Percentiles rank a stretch among this genome's conserved stretches.
These are phyloP conservation scores for Sequoia sempervirens DNA, from an alignment of 75 land plant genomes.

Conservation along the genomic window DNA sequence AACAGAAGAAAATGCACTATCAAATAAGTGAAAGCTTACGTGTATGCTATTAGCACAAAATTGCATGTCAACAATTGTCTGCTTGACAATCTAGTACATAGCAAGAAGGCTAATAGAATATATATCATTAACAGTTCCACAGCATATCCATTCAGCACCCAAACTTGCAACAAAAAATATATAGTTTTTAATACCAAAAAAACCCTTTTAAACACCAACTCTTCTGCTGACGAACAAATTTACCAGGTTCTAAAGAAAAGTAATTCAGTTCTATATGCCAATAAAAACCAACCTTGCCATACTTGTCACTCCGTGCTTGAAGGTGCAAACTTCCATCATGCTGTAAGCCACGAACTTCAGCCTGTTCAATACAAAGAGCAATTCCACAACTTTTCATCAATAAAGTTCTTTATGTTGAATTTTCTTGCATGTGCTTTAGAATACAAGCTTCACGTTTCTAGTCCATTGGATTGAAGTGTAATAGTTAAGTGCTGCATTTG, in stretches of 20 bases:
- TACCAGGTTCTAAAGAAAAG: background rate
- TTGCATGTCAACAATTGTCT: background rate
- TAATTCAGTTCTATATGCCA: background rate
- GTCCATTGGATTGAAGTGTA: too few relatives aligned
- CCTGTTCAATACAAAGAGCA: slow-evolving; percentile 35
- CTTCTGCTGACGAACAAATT: background rate
- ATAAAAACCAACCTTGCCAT: slow-evolving; percentile 73
- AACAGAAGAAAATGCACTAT: background rate
- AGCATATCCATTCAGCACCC: background rate
- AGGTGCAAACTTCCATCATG: slow-evolving; percentile 91
- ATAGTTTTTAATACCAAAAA: background rate
- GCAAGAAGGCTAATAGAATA: background rate
- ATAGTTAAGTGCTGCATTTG: too few relatives aligned
- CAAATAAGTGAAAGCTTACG: background rate
- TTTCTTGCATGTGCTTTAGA: slow-evolving; percentile 3
- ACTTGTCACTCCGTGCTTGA: slow-evolving; percentile 93
- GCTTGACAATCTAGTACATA: background rate
- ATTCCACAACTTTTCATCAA: background rate
- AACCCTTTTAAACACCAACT: background rate
- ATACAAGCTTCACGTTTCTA: background rate
- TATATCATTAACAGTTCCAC: background rate
- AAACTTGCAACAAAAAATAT: background rate
- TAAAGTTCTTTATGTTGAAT: background rate
- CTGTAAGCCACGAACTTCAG: slow-evolving; percentile 94
- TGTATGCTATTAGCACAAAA: background rate